A percentile compares a stretch with the other conserved stretches of the same genome.
Evolutionary conservation across 2,329 filamentous ascomycete genomes (phyloP).

Genomic region (Dothideomycetidae sp.): DNA sequence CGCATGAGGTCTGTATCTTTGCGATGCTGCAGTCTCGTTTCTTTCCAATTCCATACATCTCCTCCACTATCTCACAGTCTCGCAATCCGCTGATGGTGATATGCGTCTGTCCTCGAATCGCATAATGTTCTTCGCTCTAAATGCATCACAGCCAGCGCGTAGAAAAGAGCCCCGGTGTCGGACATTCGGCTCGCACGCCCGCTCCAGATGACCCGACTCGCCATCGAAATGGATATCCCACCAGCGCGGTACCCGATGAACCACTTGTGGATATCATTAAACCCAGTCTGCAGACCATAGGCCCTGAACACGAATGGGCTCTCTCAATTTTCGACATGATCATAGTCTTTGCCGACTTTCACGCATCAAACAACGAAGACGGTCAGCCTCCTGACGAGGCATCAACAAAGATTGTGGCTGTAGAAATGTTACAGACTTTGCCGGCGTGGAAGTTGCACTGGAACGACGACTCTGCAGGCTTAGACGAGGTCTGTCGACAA

Average conservation of each 20-base stretch:
- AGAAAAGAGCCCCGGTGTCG: not conserved
- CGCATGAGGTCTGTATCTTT: no score
- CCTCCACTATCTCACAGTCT: no score
- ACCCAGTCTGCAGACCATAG: conserved; percentile 8
- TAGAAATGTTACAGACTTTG: conserved; percentile 3
- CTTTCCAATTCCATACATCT: no score
- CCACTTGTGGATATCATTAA: conserved; percentile 4
- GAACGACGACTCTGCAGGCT: conserved; percentile 6
- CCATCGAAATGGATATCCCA: not conserved
- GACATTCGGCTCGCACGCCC: not conserved
- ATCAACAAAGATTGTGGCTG: conserved; percentile 3
- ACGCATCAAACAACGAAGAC: conserved; percentile 6
- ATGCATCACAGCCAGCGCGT: not conserved
- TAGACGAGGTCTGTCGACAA: conserved; percentile 8
- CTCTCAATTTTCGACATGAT: conserved; percentile 7
- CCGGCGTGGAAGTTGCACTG: conserved; percentile 7
- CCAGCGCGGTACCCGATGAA: not conserved
- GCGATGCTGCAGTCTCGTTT: no score
- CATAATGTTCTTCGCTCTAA: not conserved
- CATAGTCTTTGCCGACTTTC: conserved; percentile 5
- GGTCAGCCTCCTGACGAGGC: not conserved
- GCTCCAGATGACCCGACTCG: not conserved
- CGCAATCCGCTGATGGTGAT: no score
- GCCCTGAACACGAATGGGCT: conserved; percentile 8
- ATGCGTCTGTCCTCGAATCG: not conserved